Base-by-base conservation (phyloP, 2,329 filamentous ascomycete species). In the Fonsecaea multimorphosa region DNA sequence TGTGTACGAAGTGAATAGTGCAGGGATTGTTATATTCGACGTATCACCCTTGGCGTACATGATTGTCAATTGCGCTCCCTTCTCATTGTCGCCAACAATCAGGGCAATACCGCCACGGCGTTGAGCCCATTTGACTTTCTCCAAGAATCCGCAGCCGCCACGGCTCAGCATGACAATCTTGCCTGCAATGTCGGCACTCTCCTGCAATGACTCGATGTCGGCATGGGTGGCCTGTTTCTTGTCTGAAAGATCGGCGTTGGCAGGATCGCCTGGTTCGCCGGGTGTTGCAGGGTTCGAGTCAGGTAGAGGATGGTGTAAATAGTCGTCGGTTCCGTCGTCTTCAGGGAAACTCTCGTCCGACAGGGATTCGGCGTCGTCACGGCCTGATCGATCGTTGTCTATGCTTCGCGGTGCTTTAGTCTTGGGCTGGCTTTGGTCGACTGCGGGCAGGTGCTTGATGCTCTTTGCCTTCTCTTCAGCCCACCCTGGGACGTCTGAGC, bases 1-100 rank as follows among this genome's bases (percentile, higher is more conserved):
- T 0, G 93, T 98, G 72, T 95, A 88, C 0, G 94, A 96, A 0
- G 95, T 98, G 78, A 99, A 99, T 9, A 98, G 84, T 0, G 95
- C 92, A 1, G 95, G 93, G 61, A 99, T 97, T 0, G 92, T 92
- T 70, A 98, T 87, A 74, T 97, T 97, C 36, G 93, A 96, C 2
- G 94, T 97, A 75, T 98, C 93, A 40, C 94, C 95, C 73, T 91
- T 88, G n/a, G 95, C 95, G 77, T 97, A 98, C 95, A 99, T 99
- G 72, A 96, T 95, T 58, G 98, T 91, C 67, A 99, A 81, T 38
- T 91, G 91, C 3, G 93, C 93, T 52, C 94, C 94, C 67, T 91
- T 91, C 64, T 91, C 90, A 76, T 97, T 91, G 77, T 99, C 95
- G 29, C 95, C 95, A 2, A 99, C 93, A 70, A 99, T 96, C 66